Evolutionary conservation across 176 grass and related monocot genomes (phyloP).

Genomic region (Bolboschoenus planiculmis): DNA sequence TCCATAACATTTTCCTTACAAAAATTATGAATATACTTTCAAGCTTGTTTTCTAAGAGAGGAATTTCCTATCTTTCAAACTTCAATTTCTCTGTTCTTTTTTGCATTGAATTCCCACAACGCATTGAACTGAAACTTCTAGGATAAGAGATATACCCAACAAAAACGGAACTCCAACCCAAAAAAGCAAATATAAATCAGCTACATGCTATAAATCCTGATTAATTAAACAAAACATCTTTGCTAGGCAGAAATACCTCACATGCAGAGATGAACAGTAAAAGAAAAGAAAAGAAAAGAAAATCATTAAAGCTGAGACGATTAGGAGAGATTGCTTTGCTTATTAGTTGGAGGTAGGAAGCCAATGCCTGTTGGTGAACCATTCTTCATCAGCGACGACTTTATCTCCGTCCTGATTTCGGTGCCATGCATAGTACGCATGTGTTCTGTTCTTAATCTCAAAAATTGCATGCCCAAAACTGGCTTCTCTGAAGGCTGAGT

Average conservation of each 20-base stretch:
- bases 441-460: conserved; percentile 84
- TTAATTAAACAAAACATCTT: not conserved
- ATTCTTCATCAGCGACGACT: conserved; percentile 52
- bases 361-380: conserved; percentile 87
- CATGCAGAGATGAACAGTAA: not conserved
- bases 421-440: conserved; percentile 83
- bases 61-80: not conserved
- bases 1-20: not conserved
- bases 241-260: not conserved
- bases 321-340: not conserved
- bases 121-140: not conserved
- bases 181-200: not conserved
- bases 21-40: not conserved
- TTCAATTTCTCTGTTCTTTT: not conserved
- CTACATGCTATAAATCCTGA: not conserved
- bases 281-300: not conserved
- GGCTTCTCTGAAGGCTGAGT: conserved; percentile 86
- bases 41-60: not conserved
- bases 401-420: conserved; percentile 65
- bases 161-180: not conserved
- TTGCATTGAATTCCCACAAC: not conserved
- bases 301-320: not conserved
- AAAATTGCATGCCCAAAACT: conserved; percentile 91
- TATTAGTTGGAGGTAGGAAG: conserved; percentile 22
- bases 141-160: not conserved